Evolutionary conservation across 345 rosid species (phyloP).

Genomic region (Raphanus raphanistrum): DNA sequence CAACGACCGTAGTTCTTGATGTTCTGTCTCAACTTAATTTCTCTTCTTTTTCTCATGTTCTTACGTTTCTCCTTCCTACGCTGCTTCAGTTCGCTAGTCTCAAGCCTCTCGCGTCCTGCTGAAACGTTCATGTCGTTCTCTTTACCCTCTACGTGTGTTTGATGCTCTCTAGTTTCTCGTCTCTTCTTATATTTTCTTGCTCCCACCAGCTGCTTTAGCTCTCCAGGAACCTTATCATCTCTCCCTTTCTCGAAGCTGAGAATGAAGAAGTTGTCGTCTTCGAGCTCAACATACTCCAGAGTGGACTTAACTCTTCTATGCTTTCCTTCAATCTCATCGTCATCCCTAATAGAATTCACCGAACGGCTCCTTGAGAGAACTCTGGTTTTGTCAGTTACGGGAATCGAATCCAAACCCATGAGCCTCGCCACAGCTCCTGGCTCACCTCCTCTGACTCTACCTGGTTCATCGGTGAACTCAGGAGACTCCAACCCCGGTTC

Average conservation of each 20-base stretch:
- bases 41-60: conserved; percentile 32
- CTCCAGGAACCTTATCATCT: conserved; percentile 21
- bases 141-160: not conserved
- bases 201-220: conserved; percentile 23
- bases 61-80: conserved; percentile 32
- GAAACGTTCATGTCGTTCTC: conserved; percentile 23
- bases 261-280: conserved; percentile 62
- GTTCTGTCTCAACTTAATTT: conserved; percentile 27
- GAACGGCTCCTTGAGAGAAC: conserved; percentile 52
- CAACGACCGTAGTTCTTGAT: not conserved
- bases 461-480: conserved; percentile 4
- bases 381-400: conserved; percentile 3
- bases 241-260: conserved; percentile 57
- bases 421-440: conserved; percentile 78
- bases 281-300: conserved; percentile 54
- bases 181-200: conserved; percentile 24
- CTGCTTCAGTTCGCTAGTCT: conserved; percentile 27
- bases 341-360: conserved; percentile 24
- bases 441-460: conserved; percentile 13
- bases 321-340: conserved; percentile 27
- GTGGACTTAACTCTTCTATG: conserved; percentile 46
- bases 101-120: not conserved
- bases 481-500: conserved; percentile 32
- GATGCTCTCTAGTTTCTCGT: conserved; percentile 7
- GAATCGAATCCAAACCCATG: conserved; percentile 70